These are phyloP conservation scores for Amanita polypyramis DNA, from an alignment of 768 basidiomycete species.

Conservation along the genomic window DNA sequence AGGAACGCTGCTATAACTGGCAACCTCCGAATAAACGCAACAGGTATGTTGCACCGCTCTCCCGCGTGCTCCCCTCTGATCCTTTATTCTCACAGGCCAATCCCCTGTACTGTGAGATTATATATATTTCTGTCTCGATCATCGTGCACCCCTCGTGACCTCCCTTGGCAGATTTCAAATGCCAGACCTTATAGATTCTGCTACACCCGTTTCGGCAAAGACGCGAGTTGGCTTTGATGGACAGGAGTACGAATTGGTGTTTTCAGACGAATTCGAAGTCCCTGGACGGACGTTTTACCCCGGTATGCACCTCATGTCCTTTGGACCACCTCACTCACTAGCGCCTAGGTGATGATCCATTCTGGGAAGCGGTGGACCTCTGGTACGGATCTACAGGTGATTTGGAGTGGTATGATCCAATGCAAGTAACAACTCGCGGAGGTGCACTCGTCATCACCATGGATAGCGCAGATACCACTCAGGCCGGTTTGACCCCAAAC, in stretches of 20 bases:
- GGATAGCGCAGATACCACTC: conserved; percentile 30
- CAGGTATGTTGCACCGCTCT: conserved; percentile 16
- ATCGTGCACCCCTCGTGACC: neutral
- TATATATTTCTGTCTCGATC: neutral
- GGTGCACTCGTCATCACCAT: conserved; percentile 64
- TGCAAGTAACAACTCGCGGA: conserved; percentile 51
- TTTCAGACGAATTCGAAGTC: conserved; percentile 67
- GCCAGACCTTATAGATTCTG: conserved; percentile 55
- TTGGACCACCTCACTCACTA: neutral
- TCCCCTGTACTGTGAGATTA: conserved; percentile 42
- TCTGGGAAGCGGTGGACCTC: conserved; percentile 61
- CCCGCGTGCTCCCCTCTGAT: neutral
- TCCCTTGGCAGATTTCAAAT: conserved; percentile 26
- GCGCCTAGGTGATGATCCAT: conserved; percentile 46
- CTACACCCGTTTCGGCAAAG: conserved; percentile 51
- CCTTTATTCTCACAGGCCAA: conserved; percentile 33
- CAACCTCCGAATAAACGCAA: conserved; percentile 57
- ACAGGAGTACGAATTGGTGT: conserved; percentile 54
- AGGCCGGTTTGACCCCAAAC: conserved; percentile 22
- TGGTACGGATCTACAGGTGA: conserved; percentile 70
- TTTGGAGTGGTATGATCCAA: conserved; percentile 68
- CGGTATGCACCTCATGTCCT: conserved; percentile 12
- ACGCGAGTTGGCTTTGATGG: conserved; percentile 68
- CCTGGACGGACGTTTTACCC: conserved; percentile 58
- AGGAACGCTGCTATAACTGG: conserved; percentile 40